Percentiles rank a stretch among this genome's conserved stretches.
Evolutionary conservation across 2,329 filamentous ascomycete species (phyloP).

Genomic region (Xylariaceae sp.): DNA sequence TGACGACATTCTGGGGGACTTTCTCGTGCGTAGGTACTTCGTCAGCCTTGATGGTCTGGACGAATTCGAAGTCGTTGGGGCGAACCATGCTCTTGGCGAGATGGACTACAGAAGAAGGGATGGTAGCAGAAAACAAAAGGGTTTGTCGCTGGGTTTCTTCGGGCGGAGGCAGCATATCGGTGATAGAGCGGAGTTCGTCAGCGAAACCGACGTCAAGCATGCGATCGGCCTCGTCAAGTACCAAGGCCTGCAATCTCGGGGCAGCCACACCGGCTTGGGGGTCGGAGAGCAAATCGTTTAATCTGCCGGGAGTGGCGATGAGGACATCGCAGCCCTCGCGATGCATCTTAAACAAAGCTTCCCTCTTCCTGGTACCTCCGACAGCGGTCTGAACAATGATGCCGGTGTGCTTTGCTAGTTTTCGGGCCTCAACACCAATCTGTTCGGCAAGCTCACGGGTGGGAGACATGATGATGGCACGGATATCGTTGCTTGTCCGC

Average conservation of each 20-base stretch:
- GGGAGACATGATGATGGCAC: slow-evolving; percentile 70
- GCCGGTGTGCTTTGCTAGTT: slow-evolving; percentile 61
- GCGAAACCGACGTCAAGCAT: slow-evolving; percentile 95
- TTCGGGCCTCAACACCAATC: slow-evolving; percentile 74
- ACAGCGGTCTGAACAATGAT: slow-evolving; percentile 74
- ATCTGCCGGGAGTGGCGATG: slow-evolving; percentile 83
- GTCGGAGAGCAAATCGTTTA: slow-evolving; percentile 77
- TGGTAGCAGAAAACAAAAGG: slow-evolving; percentile 91
- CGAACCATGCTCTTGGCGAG: slow-evolving; percentile 78
- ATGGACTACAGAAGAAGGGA: slow-evolving; percentile 75
- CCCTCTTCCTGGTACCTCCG: slow-evolving; percentile 76
- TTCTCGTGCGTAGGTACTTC: slow-evolving; percentile 81
- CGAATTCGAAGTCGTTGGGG: slow-evolving; percentile 74
- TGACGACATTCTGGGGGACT: slow-evolving; percentile 75
- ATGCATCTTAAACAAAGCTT: slow-evolving; percentile 65
- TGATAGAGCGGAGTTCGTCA: slow-evolving; percentile 59
- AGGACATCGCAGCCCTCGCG: slow-evolving; percentile 80
- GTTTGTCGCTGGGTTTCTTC: slow-evolving; percentile 72
- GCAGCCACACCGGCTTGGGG: slow-evolving; percentile 58
- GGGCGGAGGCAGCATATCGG: slow-evolving; percentile 58
- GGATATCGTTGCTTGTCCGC: slow-evolving; percentile 56
- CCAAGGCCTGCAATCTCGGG: slow-evolving; percentile 82
- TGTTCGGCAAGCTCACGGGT: slow-evolving; percentile 79
- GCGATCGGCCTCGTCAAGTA: slow-evolving; percentile 95
- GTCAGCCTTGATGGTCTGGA: slow-evolving; percentile 79